Evolutionary conservation across 1,139 yeast species (phyloP), one percentile per base, ranked within the genome.

Genomic region (Candida tropicalis): DNA sequence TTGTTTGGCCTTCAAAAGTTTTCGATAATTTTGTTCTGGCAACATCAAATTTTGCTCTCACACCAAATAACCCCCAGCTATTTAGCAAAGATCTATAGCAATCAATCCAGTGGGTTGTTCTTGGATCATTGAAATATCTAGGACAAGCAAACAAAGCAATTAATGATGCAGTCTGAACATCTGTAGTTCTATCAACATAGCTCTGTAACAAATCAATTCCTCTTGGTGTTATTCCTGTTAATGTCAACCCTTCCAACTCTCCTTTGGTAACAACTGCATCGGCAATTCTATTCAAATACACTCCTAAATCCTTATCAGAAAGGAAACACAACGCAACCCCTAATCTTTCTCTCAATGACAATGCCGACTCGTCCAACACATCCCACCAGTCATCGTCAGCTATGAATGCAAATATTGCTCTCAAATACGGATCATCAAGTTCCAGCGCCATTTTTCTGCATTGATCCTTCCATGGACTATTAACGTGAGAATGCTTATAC

Each of bases 311-410:
- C 41, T 80, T 75, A 57, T 90, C 97, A 0, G 91, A 80, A 26
- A 93, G 68, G 56, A 88, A 91, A 40, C 97, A 69, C 18, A 93
- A 68, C 0, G 98, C 97, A 32, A 93, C 91, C 0, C 97, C 97
- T 11, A 93, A 66, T 50, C 97, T 70, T 58, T 93, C 99, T 44
- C 95, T 73, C 37, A 93, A 68, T 0, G 99, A 97, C 38, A 93
- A 72, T 1, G 96, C 85, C 28, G 85, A 83, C 55, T 93, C 97
- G 58, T 90, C 96, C 44, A 93, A 71, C 2, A 93, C 96, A 59
- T 89, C 98, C 82, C 93, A 84, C 98, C 98, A 93, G 51, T 91
- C 95, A 41, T 89, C 87, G 58, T 93, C 97, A 0, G 97, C 90
- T 44, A 93, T 85, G 54, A 84, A 93, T 0, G 97, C 97, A 71